These are phyloP conservation scores for Rasamsonia emersonii DNA, from an alignment of 2,329 filamentous ascomycete species.

Conservation along the genomic window DNA sequence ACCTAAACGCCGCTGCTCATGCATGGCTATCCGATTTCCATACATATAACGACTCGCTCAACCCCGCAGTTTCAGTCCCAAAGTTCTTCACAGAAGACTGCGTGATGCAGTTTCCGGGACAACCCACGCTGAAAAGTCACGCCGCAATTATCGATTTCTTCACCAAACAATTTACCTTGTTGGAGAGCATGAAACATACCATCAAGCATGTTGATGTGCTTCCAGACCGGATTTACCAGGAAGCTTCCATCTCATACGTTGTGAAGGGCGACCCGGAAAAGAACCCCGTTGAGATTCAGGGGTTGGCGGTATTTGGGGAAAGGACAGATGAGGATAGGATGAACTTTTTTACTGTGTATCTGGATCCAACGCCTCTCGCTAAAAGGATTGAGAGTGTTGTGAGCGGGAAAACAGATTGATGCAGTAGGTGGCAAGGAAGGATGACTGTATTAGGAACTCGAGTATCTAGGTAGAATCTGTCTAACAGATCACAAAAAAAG, in stretches of 20 bases:
- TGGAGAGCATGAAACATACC: conserved; percentile 8
- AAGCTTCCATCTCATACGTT: conserved; percentile 6
- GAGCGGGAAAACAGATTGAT: background rate
- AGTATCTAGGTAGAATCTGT: too few relatives aligned
- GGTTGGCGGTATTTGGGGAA: conserved; percentile 6
- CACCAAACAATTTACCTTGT: conserved; percentile 1
- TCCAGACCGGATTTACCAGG: conserved; percentile 7
- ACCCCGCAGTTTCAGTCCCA: conserved; percentile 3
- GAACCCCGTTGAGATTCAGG: conserved; percentile 5
- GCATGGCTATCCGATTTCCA: conserved; percentile 6
- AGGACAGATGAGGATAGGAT: conserved; percentile 4
- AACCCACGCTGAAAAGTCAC: conserved; percentile 4
- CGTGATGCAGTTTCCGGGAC: conserved; percentile 2
- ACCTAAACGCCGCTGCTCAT: conserved; percentile 3
- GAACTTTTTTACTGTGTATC: conserved; percentile 5
- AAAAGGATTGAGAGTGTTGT: conserved; percentile 4
- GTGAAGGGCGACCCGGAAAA: conserved; percentile 6
- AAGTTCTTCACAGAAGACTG: conserved; percentile 7
- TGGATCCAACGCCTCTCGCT: conserved; percentile 5
- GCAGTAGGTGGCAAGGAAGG: too few relatives aligned
- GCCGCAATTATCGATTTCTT: conserved; percentile 4
- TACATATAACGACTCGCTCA: conserved; percentile 4
- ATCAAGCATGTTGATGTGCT: conserved; percentile 8
- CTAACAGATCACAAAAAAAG: too few relatives aligned
- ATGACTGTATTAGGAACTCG: too few relatives aligned